Evolutionary conservation across 805 yeast genomes (phyloP).

Genomic region (Debaryomyces hansenii): DNA sequence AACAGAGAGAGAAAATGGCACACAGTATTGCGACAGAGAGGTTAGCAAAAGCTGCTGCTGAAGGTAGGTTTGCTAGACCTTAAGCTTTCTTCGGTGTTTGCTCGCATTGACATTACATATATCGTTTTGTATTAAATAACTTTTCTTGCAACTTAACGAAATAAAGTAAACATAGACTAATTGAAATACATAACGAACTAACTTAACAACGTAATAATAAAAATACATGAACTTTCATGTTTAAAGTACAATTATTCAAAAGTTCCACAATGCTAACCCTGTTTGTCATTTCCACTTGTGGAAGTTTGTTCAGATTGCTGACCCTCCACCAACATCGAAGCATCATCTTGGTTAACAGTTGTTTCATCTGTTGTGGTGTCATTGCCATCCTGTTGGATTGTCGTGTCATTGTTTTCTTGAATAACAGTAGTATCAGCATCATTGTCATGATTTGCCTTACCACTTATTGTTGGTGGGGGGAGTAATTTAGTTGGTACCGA

Average conservation of each 20-base stretch:
- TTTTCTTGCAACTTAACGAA: too few species aligned
- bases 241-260: background rate
- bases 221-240: background rate
- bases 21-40: slow-evolving; percentile 56
- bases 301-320: background rate
- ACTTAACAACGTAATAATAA: too few species aligned
- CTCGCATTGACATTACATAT: background rate
- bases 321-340: slow-evolving; percentile 18
- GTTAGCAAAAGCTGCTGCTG: slow-evolving; percentile 47
- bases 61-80: slow-evolving; percentile 26
- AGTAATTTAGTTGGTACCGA: slow-evolving; percentile 3
- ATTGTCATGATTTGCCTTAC: slow-evolving; percentile 14
- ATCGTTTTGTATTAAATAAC: too few species aligned
- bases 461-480: background rate
- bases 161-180: too few species aligned
- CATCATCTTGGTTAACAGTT: slow-evolving; percentile 28
- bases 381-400: slow-evolving; percentile 46
- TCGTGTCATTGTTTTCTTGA: slow-evolving; percentile 48
- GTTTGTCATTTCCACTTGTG: background rate
- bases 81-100: background rate
- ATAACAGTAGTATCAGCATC: slow-evolving; percentile 52
- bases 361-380: slow-evolving; percentile 49
- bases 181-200: too few species aligned
- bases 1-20: slow-evolving; percentile 60
- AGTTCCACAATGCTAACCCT: background rate